These are phyloP conservation scores for Hymenoscyphus occultus DNA, from an alignment of 2,329 filamentous ascomycete genomes.

Conservation along the genomic window DNA sequence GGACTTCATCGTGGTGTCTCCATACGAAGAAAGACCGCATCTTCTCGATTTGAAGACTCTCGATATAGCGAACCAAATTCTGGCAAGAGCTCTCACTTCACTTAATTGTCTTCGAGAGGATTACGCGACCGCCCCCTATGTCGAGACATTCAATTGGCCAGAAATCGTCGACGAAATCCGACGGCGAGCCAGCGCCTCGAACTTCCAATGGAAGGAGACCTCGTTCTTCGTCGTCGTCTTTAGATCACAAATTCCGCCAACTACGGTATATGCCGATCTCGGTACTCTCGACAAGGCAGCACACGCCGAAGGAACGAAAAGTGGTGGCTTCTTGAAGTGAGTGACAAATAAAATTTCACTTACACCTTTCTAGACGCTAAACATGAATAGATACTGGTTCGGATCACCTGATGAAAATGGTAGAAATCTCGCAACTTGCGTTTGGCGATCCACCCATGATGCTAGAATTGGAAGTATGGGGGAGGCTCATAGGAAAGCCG, in stretches of 20 bases:
- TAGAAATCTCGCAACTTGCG: slow-evolving; percentile 77
- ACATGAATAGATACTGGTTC: slow-evolving; percentile 72
- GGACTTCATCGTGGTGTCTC: slow-evolving; percentile 62
- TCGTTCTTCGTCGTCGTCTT: slow-evolving; percentile 85
- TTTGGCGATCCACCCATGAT: slow-evolving; percentile 61
- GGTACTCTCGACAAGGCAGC: slow-evolving; percentile 72
- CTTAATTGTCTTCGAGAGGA: slow-evolving; percentile 62
- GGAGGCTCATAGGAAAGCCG: slow-evolving; percentile 62
- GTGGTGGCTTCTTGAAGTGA: slow-evolving; percentile 78
- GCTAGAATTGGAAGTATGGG: slow-evolving; percentile 58
- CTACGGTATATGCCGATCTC: slow-evolving; percentile 65
- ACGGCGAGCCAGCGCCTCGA: slow-evolving; percentile 47
- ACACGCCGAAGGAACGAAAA: slow-evolving; percentile 74
- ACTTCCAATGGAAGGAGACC: slow-evolving; percentile 55
- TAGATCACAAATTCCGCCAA: slow-evolving; percentile 66
- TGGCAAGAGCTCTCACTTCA: slow-evolving; percentile 67
- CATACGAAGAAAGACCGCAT: slow-evolving; percentile 69
- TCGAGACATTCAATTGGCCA: slow-evolving; percentile 73
- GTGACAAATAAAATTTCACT: slow-evolving; percentile 12
- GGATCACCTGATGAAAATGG: slow-evolving; percentile 66
- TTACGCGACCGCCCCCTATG: slow-evolving; percentile 75
- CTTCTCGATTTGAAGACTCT: slow-evolving; percentile 69
- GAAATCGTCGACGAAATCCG: slow-evolving; percentile 58
- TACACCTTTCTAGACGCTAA: slow-evolving; percentile 12
- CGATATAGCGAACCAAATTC: slow-evolving; percentile 61